A percentile compares a stretch with the other conserved stretches of the same genome.
These are phyloP conservation scores for Penicillium palitans DNA, from an alignment of 2,329 filamentous ascomycete species.

Conservation along the genomic window DNA sequence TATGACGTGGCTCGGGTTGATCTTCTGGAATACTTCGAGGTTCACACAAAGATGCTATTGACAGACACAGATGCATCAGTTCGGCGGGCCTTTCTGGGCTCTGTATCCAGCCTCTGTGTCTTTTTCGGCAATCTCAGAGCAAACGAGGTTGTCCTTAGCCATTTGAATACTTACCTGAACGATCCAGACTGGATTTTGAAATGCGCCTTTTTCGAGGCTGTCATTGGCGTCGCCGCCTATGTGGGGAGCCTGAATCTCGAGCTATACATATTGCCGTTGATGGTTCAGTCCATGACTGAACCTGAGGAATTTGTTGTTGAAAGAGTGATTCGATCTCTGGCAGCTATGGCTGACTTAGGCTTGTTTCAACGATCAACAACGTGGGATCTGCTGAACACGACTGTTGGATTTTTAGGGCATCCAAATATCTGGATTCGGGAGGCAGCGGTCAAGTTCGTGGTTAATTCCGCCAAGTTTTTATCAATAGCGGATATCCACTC, in stretches of 20 bases:
- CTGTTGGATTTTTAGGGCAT: conserved; percentile 84
- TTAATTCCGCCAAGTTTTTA: conserved; percentile 72
- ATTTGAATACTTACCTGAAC: conserved; percentile 95
- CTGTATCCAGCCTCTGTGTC: conserved; percentile 86
- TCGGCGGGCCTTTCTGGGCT: conserved; percentile 84
- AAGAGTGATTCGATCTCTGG: conserved; percentile 81
- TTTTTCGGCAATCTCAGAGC: conserved; percentile 92
- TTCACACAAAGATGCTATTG: conserved; percentile 83
- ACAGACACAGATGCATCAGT: conserved; percentile 85
- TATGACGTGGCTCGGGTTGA: conserved; percentile 87
- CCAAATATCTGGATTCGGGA: conserved; percentile 95
- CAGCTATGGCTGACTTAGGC: conserved; percentile 83
- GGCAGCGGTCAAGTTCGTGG: conserved; percentile 79
- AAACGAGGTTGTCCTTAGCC: conserved; percentile 93
- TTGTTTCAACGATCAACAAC: conserved; percentile 79
- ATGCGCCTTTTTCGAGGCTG: conserved; percentile 93
- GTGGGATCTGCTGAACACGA: conserved; percentile 84
- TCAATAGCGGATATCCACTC: conserved; percentile 80
- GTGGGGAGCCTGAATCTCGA: conserved; percentile 86
- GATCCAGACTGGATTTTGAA: conserved; percentile 96
- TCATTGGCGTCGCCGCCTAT: conserved; percentile 88
- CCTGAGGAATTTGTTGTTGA: conserved; percentile 93
- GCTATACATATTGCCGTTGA: conserved; percentile 91
- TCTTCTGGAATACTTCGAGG: conserved; percentile 79
- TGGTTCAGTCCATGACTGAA: conserved; percentile 92